Conservation (phyloP, 192 early-diverging fungal species). For the Cladochytrium replicatum region DNA sequence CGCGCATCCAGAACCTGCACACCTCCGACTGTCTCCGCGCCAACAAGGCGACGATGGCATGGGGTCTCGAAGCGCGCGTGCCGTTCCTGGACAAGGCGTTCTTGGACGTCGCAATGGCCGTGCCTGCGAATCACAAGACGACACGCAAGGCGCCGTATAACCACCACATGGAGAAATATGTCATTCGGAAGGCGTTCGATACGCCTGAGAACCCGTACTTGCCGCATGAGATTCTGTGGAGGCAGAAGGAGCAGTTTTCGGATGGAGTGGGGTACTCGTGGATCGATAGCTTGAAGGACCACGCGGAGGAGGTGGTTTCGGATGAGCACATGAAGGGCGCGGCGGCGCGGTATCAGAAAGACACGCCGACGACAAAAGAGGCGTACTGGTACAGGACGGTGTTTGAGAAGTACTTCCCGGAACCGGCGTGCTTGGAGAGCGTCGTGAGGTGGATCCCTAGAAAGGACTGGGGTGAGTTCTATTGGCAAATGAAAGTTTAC, state of each 20-base stretch:
- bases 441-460: slow-evolving; percentile 95
- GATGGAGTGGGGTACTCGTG: slow-evolving; percentile 97
- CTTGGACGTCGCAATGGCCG: slow-evolving; percentile 84
- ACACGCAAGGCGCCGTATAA: slow-evolving; percentile 53
- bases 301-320: slow-evolving; percentile 54
- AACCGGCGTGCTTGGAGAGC: slow-evolving; percentile 75
- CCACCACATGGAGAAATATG: slow-evolving; percentile 83
- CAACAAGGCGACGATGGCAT: slow-evolving; percentile 99
- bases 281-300: slow-evolving; percentile 91
- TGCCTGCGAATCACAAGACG: slow-evolving; percentile 76
- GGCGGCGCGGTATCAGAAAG: slow-evolving; percentile 63
- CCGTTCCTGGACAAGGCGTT: slow-evolving; percentile 94
- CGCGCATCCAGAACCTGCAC: slow-evolving; percentile 93
- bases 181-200: slow-evolving; percentile 93
- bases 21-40: slow-evolving; percentile 94
- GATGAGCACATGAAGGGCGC: slow-evolving; percentile 67
- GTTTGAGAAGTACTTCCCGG: slow-evolving; percentile 92
- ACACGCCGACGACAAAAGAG: slow-evolving; percentile 93
- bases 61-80: slow-evolving; percentile 97
- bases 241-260: slow-evolving; percentile 98
- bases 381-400: slow-evolving; percentile 88
- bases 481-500: neutral
- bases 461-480: slow-evolving; percentile 76
- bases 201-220: slow-evolving; percentile 76
- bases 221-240: slow-evolving; percentile 84